Base-by-base conservation (phyloP, 2,329 filamentous ascomycete genomes). In the Ophiognomonia clavigignenti-juglandacearum region DNA sequence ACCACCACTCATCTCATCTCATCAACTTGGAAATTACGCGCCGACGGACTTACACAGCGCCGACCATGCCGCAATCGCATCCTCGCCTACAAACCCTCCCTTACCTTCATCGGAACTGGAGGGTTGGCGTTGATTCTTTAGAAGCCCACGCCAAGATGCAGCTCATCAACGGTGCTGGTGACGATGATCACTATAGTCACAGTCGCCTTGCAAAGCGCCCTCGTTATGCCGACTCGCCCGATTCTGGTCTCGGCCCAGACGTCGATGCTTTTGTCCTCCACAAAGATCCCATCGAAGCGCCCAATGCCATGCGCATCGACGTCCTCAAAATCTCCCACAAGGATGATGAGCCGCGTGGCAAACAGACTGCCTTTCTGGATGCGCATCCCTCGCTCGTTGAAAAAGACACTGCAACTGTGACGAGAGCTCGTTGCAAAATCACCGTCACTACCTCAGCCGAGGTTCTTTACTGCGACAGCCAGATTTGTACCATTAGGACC, bases 51-150 rank as follows among this genome's bases (percentile, higher is more conserved):
- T n/a, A n/a, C n/a, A n/a, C n/a, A n/a, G n/a, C n/a, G n/a, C n/a
- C 61, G 61, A 65, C 63, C 64, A 79, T 79, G 75, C 71, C 72
- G 59, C 63, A 66, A 57, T 65, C 67, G 58, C 67, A 62, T 59
- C 65, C 67, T 53, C 71, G 66, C 58, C 68, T 69, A 63, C 71
- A 72, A 64, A 70, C 66, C 56, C 65, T 73, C 47, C 75, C 77
- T 51, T 80, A 75, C 61, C 71, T 79, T 50, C 73, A 77, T 55
- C 71, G 75, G 59, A 77, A 74, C 59, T 78, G 72, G 74, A 66
- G 71, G 53, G 69, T 65, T 52, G 69, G 68, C 39, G 63, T 75
- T 59, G 70, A 70, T 50, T 65, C 69, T 51, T 54, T 66, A 13
- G 64, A 68, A 52, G 54, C 60, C 48, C 59, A 59, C 48, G 54